phyloP scores from a whole-genome alignment of 202 grass and related monocot genomes.

The Saccharum hybrid region DNA sequence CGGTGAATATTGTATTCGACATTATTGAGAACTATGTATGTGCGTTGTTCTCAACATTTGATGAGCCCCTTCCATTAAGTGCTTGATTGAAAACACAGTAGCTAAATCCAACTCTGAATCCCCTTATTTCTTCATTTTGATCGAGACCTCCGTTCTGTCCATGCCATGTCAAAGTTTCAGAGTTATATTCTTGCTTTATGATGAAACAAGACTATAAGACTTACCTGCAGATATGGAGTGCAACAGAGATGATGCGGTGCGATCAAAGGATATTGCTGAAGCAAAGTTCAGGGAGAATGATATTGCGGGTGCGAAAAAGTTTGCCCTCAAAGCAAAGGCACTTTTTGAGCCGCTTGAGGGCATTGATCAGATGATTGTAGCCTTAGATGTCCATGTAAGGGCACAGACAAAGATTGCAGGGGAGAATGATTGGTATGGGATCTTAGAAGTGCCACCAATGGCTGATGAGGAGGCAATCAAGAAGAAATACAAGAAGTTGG shows the following conservation, averaged over 20 bases:
- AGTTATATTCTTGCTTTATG: slow-evolving; percentile 16
- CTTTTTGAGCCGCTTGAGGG: slow-evolving; percentile 62
- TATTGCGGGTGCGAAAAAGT: slow-evolving; percentile 55
- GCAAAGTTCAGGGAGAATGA: slow-evolving; percentile 62
- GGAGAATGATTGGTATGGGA: slow-evolving; percentile 68
- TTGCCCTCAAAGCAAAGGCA: slow-evolving; percentile 64
- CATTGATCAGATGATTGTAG: slow-evolving; percentile 65
- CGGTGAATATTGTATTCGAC: neutral
- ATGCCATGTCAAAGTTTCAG: neutral
- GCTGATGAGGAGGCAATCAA: slow-evolving; percentile 60
- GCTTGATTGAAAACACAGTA: slow-evolving; percentile 26
- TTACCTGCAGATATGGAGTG: slow-evolving; percentile 64
- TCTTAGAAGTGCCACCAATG: slow-evolving; percentile 45
- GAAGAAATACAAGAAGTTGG: slow-evolving; percentile 72
- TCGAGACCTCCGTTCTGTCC: neutral
- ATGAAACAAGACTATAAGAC: slow-evolving; percentile 32
- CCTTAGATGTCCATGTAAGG: slow-evolving; percentile 58
- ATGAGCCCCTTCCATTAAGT: neutral
- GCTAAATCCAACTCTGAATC: neutral
- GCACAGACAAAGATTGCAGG: slow-evolving; percentile 53
- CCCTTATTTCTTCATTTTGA: neutral
- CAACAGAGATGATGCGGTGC: slow-evolving; percentile 56
- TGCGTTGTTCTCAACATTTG: slow-evolving; percentile 13
- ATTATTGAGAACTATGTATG: slow-evolving; percentile 15
- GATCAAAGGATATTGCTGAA: slow-evolving; percentile 69